Base-by-base conservation (phyloP, 2,329 filamentous ascomycete genomes). In the Pyrenophora seminiperda region DNA sequence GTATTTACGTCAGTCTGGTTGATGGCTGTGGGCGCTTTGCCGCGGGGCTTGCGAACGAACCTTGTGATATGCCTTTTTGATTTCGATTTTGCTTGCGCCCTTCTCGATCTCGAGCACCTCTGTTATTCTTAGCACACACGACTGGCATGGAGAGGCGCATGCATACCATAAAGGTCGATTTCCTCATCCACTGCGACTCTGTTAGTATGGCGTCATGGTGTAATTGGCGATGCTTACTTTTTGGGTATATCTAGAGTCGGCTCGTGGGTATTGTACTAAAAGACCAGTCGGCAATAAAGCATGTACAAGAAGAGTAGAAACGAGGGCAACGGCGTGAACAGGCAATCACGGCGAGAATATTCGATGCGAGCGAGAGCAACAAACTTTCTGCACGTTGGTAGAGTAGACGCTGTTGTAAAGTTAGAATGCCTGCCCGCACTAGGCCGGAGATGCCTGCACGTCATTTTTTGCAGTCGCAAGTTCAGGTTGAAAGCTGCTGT, bases 61-160 rank as follows among this genome's bases (percentile, higher is more conserved):
- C 83, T 96, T 97, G 77, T 93, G 89, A 77, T 97, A 97, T 54
- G 92, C 92, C 77, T 96, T 96, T 75, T 94, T 95, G 76, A 97
- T 89, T 66, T 96, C 89, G 47, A 88, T 84, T 66, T 88, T 87
- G 54, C 81, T 86, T 43, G 92, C 89, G 54, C 78, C 78, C 72
- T 82, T 88, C 43, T 86, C 79, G 64, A 97, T 83, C 52, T 85
- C 88, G 55, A 97, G 85, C 64, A 96, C 81, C 77, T 87, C 92
- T 96, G 68, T 48, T 56, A 11, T 2, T 10, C 6, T 15, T 19
- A 4, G 39, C 9, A 31, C 19, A 29, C 9, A 11, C 24, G 10
- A 11, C 24, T 4, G 24, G 24, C 24, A 2, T 5, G 9, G 10
- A 11, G 24, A 11, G 5, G 24, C 24, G 20, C 54, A 13, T 71